phyloP scores from a whole-genome alignment of 1,284 basidiomycete species.

The Malassezia nana region DNA sequence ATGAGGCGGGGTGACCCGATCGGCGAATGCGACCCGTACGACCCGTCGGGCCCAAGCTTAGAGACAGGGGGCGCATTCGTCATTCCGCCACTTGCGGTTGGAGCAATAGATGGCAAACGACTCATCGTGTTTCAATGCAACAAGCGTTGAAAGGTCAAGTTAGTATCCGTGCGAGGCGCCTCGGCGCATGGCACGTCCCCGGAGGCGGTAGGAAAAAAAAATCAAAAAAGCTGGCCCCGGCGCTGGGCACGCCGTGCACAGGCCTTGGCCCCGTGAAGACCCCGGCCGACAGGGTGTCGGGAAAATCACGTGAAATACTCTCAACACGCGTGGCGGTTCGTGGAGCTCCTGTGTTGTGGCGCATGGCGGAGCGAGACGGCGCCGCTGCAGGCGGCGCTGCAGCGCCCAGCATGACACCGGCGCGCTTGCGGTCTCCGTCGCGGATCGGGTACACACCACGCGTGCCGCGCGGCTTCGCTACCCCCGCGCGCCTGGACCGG shows the following conservation, averaged over 20 bases:
- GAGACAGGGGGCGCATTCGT: slow-evolving; percentile 16
- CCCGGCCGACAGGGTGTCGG: slow-evolving; percentile 9
- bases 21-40: slow-evolving; percentile 27
- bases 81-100: slow-evolving; percentile 17
- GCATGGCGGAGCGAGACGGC: background rate
- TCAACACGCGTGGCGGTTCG: slow-evolving; percentile 5
- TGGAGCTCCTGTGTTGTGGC: background rate
- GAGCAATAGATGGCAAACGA: slow-evolving; percentile 25
- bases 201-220: background rate
- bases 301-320: slow-evolving; percentile 10
- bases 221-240: slow-evolving; percentile 13
- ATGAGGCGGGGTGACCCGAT: slow-evolving; percentile 32
- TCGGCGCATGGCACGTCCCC: slow-evolving; percentile 3
- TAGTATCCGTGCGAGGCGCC: background rate
- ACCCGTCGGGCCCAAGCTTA: slow-evolving; percentile 14
- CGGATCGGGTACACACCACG: background rate
- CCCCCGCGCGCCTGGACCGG: background rate
- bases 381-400: background rate
- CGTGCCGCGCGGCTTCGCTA: background rate
- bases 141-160: background rate
- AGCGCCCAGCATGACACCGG: background rate
- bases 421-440: background rate
- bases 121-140: slow-evolving; percentile 20
- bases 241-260: slow-evolving; percentile 14
- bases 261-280: background rate